Evolutionary conservation across 148 eudicot genomes (phyloP), one percentile per base, ranked within the genome.

Genomic region (Amaranthus cruentus): DNA sequence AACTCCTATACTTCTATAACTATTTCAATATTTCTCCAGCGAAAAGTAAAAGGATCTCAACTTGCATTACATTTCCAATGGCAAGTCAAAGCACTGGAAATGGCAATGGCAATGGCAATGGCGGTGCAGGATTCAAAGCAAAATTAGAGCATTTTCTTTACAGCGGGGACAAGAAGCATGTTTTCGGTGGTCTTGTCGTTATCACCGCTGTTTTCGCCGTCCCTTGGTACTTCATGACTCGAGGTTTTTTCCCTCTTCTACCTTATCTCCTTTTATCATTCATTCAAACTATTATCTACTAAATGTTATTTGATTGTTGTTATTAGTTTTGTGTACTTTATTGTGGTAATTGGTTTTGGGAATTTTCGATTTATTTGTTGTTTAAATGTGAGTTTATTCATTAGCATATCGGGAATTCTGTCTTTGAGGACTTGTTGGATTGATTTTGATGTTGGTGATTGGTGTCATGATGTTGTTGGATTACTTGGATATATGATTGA

Each of bases 131-230:
- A 55, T 88, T 91, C 67, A 80, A 85, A 81, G 78, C 82, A 13
- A 88, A 74, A 74, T 58, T 91, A 76, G 89, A 89, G 3, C 78
- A 89, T 50, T 79, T 73, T 66, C 62, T 91, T 3, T 80, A 91
- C 79, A 91, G 97, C 43, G 97, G 97, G 4, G 95, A 91, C 6
- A 89, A 85, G 82, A 91, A 89, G 83, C 89, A 91, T 69, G 97
- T 91, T 8, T 56, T 84, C 2, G 89, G 74, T 3, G 97, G 97
- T 2, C 78, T 91, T 47, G 83, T 79, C 69, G 72, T 85, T 48
- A 81, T 89, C 51, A 77, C 80, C 48, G 86, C 80, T 70, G n/a
- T 88, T 52, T 85, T 86, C 72, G 92, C 85, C 38, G 81, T 84
- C 57, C 95, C 94, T 4, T 91, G 95, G 95, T 91, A 86, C 64